These are phyloP conservation scores for Serendipita vermifera DNA, from an alignment of 768 basidiomycete genomes.

Conservation along the genomic window DNA sequence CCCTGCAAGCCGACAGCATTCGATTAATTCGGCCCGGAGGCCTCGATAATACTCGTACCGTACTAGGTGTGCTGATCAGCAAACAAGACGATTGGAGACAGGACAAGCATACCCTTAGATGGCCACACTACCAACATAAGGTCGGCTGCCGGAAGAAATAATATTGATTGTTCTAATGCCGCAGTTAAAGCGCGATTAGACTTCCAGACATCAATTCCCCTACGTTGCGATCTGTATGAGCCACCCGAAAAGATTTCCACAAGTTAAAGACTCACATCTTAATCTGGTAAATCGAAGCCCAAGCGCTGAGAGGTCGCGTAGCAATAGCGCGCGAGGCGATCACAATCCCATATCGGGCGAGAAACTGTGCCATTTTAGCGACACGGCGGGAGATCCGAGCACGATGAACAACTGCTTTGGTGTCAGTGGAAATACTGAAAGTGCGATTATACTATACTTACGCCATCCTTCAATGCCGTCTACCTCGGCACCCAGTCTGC, in stretches of 20 bases:
- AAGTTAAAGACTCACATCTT: constrained; percentile 3
- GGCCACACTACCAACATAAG: not conserved
- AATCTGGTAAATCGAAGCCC: not conserved
- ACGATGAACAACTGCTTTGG: not conserved
- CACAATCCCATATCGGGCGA: not conserved
- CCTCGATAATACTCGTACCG: not conserved
- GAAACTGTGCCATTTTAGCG: not conserved
- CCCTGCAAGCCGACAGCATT: not conserved
- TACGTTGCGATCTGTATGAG: too few species aligned
- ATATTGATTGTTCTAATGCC: not conserved
- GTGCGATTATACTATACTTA: not conserved
- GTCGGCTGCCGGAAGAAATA: not conserved
- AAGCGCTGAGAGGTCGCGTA: not conserved
- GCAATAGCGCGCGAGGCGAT: not conserved
- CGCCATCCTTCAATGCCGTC: constrained; percentile 1
- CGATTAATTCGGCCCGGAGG: too few species aligned
- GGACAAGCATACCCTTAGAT: not conserved
- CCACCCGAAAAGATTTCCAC: too few species aligned
- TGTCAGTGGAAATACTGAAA: not conserved
- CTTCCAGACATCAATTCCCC: not conserved
- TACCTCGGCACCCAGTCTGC: not conserved
- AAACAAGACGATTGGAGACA: too few species aligned
- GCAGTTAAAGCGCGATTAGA: not conserved
- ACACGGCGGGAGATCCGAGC: not conserved
- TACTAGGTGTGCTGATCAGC: too few species aligned